A percentile compares a stretch with the other conserved stretches of the same genome.
Conservation (phyloP, 768 basidiomycete genomes). For the Leccinum fibrillosum region DNA sequence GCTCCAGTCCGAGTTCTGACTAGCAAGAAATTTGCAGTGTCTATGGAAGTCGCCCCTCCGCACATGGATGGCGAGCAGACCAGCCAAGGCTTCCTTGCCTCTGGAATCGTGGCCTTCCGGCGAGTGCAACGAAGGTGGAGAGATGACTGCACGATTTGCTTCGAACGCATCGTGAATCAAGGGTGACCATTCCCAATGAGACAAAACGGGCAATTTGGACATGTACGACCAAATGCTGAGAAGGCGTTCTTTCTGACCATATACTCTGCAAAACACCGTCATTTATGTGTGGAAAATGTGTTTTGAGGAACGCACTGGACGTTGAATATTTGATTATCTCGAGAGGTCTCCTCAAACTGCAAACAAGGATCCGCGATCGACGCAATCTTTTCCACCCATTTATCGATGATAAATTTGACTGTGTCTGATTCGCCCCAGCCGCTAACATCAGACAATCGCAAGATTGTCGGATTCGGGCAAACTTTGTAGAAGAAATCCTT, state of each 20-base stretch:
- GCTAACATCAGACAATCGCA: constrained; percentile 28
- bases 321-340: constrained; percentile 18
- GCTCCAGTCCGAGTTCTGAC: constrained; percentile 32
- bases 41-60: constrained; percentile 46
- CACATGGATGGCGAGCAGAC: constrained; percentile 49
- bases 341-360: constrained; percentile 28
- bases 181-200: constrained; percentile 35
- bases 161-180: constrained; percentile 29
- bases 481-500: constrained; percentile 35
- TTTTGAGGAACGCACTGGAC: constrained; percentile 8
- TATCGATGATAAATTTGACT: constrained; percentile 30
- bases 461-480: constrained; percentile 34
- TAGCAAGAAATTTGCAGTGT: constrained; percentile 42
- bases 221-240: constrained; percentile 34
- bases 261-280: constrained; percentile 23
- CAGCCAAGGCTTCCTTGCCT: constrained; percentile 17
- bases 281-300: not conserved
- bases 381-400: constrained; percentile 34
- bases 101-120: constrained; percentile 3
- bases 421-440: constrained; percentile 21
- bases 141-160: constrained; percentile 16
- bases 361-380: constrained; percentile 37
- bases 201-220: constrained; percentile 30
- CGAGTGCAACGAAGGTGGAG: constrained; percentile 13
- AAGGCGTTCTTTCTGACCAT: constrained; percentile 27